Evolutionary conservation across 2,329 filamentous ascomycete species (phyloP), one percentile per base, ranked within the genome.

Genomic region (Aspergillus sojae): DNA sequence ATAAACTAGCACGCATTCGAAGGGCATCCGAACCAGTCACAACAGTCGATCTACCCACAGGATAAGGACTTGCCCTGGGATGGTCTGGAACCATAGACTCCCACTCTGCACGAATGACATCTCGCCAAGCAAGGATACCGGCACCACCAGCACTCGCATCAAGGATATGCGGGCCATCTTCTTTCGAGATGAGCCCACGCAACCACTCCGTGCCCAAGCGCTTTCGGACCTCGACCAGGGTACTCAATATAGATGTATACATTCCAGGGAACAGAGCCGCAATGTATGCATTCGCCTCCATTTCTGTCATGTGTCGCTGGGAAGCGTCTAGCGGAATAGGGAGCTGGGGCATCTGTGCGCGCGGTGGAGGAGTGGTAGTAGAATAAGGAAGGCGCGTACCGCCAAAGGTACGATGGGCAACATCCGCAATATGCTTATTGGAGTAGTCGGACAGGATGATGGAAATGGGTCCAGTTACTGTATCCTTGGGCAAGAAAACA

Each of bases 101-200:
- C 89, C 91, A 96, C 74, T 98, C 94, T 0, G 94, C 90, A 65
- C 88, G 84, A 16, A 96, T 71, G 11, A 98, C 83, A 68, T 94
- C 89, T 68, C 87, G 81, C 81, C 87, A 89, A 30, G 88, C 88
- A 12, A 89, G 70, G 9, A 89, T 80, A 57, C 84, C 87, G 36
- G 86, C 87, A 64, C 88, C 88, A 58, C 83, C 87, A 53, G 85
- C 85, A 19, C 87, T 86, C 59, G 85, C 87, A 75, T 90, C 88
- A 43, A 90, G 79, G 12, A 90, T 81, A 60, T 81, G 79, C 7
- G 86, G 81, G 0, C 88, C 86, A 4, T 82, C 85, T 63, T 84
- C 82, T 74, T 86, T 86, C 48, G 76, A 75, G 9, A 88, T 79
- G 36, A 89, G 77, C 23, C 78, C 74, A 57, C 86, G 83, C 14